A percentile compares a stretch with the other conserved stretches of the same genome.
These are phyloP conservation scores for Yamadazyma paraphyllophila DNA, from an alignment of 805 yeast species.

Conservation along the genomic window DNA sequence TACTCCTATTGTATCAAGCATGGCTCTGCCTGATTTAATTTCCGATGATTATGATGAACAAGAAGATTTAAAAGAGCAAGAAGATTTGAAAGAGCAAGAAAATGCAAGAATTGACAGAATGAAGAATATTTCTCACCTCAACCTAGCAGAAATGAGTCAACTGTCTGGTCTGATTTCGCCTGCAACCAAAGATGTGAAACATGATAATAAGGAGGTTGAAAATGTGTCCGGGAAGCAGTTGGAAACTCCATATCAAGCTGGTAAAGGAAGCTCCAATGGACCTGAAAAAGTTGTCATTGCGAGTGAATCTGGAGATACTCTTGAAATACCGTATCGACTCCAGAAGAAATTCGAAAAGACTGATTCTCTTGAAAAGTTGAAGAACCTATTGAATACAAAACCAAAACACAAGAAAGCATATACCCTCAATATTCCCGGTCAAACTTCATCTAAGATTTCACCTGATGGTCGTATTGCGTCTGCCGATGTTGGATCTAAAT, in stretches of 20 bases:
- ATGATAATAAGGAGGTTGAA: not conserved
- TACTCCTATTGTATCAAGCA: conserved; percentile 63
- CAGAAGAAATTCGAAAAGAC: conserved; percentile 39
- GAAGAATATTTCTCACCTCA: conserved; percentile 40
- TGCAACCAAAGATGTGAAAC: not conserved
- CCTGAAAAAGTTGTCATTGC: not conserved
- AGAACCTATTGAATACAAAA: conserved; percentile 32
- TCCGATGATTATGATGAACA: conserved; percentile 25
- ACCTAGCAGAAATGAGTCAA: conserved; percentile 30
- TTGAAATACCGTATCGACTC: conserved; percentile 33
- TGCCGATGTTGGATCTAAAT: conserved; percentile 73
- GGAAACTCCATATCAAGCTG: not conserved
- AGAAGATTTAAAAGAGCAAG: conserved; percentile 11
- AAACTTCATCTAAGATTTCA: conserved; percentile 73
- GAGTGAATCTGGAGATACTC: conserved; percentile 17
- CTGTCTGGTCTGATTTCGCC: conserved; percentile 20
- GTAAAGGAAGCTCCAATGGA: not conserved
- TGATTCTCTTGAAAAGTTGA: conserved; percentile 40
- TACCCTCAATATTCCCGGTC: conserved; percentile 89
- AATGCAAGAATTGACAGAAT: conserved; percentile 17
- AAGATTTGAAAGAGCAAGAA: conserved; percentile 17
- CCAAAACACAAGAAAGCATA: conserved; percentile 61
- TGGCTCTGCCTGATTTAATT: conserved; percentile 50
- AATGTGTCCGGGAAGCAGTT: not conserved
- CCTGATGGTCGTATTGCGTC: conserved; percentile 70